These are phyloP conservation scores for Tylopilus sp. DNA, from an alignment of 768 basidiomycete species.

Conservation along the genomic window DNA sequence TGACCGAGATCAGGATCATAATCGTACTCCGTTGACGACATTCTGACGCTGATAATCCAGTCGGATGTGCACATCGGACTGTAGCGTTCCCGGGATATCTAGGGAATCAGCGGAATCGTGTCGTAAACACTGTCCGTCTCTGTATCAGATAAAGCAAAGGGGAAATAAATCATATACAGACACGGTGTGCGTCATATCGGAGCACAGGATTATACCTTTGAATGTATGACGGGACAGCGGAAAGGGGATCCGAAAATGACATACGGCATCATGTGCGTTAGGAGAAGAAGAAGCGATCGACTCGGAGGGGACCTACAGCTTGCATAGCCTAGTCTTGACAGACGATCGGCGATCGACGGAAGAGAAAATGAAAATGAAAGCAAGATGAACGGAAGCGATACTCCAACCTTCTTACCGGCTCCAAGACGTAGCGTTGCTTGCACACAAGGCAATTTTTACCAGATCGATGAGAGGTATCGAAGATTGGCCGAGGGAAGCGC, in stretches of 20 bases:
- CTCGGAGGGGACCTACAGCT: neutral
- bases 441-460: neutral
- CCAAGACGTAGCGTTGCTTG: neutral
- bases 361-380: neutral
- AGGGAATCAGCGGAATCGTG: neutral
- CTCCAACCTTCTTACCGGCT: neutral
- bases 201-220: neutral
- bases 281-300: neutral
- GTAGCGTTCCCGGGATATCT: neutral
- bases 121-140: neutral
- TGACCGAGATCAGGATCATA: neutral
- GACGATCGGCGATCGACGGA: slow-evolving; percentile 1
- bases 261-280: neutral
- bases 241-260: neutral
- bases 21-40: neutral
- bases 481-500: neutral
- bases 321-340: neutral
- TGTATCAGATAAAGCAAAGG: neutral
- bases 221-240: neutral
- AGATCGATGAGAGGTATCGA: no score
- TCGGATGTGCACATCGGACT: neutral
- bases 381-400: neutral
- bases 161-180: neutral
- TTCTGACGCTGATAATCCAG: neutral
- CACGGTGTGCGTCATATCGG: neutral